Percentiles rank a stretch among this genome's conserved stretches.
phyloP scores from a whole-genome alignment of 345 rosid genomes.

The Pugionium cornutum region DNA sequence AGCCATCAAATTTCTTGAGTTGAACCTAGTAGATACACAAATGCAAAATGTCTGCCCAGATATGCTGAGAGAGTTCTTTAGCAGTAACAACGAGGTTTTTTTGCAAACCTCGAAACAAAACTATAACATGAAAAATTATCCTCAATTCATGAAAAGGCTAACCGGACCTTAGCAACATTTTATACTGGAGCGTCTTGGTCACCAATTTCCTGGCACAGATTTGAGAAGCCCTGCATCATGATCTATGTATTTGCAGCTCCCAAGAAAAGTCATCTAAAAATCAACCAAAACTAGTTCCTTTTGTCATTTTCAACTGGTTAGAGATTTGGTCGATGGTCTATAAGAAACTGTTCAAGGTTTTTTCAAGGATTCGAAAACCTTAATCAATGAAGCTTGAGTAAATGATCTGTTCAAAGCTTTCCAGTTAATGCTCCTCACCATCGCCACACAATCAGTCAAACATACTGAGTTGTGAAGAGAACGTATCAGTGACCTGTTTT shows the following conservation, averaged over 20 bases:
- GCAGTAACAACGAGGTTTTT: neutral
- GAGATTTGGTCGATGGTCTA: constrained; percentile 50
- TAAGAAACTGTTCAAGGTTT: neutral
- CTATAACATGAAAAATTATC: neutral
- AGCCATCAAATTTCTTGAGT: no score
- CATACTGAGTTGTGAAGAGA: neutral
- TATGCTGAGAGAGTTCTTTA: neutral
- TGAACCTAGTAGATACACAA: neutral
- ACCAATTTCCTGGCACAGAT: constrained; percentile 58
- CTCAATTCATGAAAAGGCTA: neutral
- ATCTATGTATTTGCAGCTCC: neutral
- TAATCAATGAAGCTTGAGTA: constrained; percentile 14
- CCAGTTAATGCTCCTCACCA: neutral
- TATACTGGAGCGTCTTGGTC: constrained; percentile 52
- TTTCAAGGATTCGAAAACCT: neutral
- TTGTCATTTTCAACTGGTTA: constrained; percentile 53
- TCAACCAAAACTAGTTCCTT: constrained; percentile 40
- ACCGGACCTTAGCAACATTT: no score
- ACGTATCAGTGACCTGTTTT: neutral
- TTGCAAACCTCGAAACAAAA: neutral
- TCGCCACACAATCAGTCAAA: neutral
- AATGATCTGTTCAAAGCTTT: neutral
- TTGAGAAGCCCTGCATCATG: constrained; percentile 45
- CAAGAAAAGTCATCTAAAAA: neutral
- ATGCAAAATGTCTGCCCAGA: neutral